Percentiles rank a stretch among this genome's conserved stretches.
phyloP scores from a whole-genome alignment of 306 rosid genomes.

The Vigna reflexopilosa region DNA sequence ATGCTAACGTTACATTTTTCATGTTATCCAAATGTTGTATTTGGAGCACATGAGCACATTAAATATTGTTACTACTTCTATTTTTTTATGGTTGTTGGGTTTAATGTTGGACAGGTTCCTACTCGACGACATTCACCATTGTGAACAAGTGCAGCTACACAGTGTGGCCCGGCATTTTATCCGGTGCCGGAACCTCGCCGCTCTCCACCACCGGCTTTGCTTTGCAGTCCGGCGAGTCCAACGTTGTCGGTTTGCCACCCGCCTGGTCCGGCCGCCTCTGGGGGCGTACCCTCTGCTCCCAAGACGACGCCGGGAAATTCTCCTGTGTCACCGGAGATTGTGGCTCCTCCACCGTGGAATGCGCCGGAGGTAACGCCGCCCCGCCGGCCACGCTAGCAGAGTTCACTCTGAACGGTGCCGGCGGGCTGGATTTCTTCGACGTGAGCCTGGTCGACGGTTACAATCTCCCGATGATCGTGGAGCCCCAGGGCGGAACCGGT shows the following conservation, averaged over 20 bases:
- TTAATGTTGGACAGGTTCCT: slow-evolving; percentile 43
- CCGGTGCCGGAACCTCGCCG: slow-evolving; percentile 71
- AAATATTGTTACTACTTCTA: too few species aligned
- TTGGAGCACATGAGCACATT: too few species aligned
- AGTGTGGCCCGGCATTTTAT: slow-evolving; percentile 83
- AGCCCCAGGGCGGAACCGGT: slow-evolving; percentile 58
- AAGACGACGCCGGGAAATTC: slow-evolving; percentile 64
- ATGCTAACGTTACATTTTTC: neutral
- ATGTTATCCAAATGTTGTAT: neutral
- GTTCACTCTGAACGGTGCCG: slow-evolving; percentile 74
- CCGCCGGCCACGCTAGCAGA: slow-evolving; percentile 83
- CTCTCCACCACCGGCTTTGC: slow-evolving; percentile 75
- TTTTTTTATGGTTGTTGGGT: neutral
- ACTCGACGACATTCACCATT: slow-evolving; percentile 71
- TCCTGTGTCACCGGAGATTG: slow-evolving; percentile 83
- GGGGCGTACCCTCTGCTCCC: slow-evolving; percentile 76
- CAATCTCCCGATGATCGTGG: slow-evolving; percentile 75
- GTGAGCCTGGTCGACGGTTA: slow-evolving; percentile 94
- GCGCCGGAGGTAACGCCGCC: slow-evolving; percentile 58
- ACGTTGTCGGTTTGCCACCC: slow-evolving; percentile 52
- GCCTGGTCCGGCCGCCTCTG: slow-evolving; percentile 93
- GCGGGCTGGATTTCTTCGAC: slow-evolving; percentile 82
- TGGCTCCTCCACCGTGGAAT: slow-evolving; percentile 66
- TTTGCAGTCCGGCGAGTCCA: slow-evolving; percentile 62
- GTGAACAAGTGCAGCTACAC: slow-evolving; percentile 70